Evolutionary conservation across 805 yeast species (phyloP), one percentile per base, ranked within the genome.

Genomic region (Diddensiella santjacobensis): DNA sequence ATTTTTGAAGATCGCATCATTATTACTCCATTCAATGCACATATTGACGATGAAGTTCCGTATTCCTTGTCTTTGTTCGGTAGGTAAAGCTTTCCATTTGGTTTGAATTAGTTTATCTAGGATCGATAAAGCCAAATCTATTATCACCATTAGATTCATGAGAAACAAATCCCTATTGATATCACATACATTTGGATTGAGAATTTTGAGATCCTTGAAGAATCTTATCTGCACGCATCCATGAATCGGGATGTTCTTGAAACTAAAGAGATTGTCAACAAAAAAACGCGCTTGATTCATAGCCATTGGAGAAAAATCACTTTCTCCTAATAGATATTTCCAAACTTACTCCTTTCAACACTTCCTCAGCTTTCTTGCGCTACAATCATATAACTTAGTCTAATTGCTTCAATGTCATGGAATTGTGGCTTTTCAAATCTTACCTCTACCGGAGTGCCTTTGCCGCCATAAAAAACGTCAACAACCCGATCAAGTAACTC

Each of bases 191-290:
- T 69, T 93, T 93, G 26, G 96, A 77, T 68, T 93, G 96, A 35
- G 96, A 75, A 64, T 89, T 85, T 43, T 72, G 70, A 2, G 95
- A 81, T 53, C 72, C 74, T 57, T 90, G 89, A 55, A 93, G 74
- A 51, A 93, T 90, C 66, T 84, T 81, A 61, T 91, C 98, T 29
- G 95, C 93, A 48, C 85, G 79, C 57, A 85, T 87, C 99, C 99
- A 93, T 22, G 97, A 84, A 59, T 91, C 96, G 2, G 93, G 95
- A 66, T 89, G 85, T 53, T 88, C 95, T 68, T 93, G 96, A 66
- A 93, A 90, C 68, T 81, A 38, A 22, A 37, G 22, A n/a, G n/a
- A n/a, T n/a, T n/a, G n/a, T n/a, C n/a, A n/a, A n/a, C n/a, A n/a
- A n/a, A n/a, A 41, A 22, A 24, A 22, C 19, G n/a, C 19, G 15